Conservation (phyloP, 495 filamentous ascomycete species). For the Penicillium cataractarum region DNA sequence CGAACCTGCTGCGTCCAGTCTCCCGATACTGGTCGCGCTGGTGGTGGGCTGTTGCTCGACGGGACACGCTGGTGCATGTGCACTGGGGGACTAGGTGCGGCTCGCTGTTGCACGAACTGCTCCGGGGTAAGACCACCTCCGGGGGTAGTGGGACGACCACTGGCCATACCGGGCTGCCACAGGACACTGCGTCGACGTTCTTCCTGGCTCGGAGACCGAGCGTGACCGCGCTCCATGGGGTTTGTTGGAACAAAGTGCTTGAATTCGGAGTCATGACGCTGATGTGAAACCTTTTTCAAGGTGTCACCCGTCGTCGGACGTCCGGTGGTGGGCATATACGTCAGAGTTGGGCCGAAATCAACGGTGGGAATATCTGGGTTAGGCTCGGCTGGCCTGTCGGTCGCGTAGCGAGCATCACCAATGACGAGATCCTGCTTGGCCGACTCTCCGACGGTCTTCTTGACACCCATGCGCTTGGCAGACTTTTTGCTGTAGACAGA, state of each 20-base stretch:
- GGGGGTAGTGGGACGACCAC: slow-evolving; percentile 48
- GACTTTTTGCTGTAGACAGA: slow-evolving; percentile 65
- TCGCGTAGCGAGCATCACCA: slow-evolving; percentile 61
- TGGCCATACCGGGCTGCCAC: slow-evolving; percentile 77
- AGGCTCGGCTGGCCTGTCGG: slow-evolving; percentile 35
- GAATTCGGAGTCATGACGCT: slow-evolving; percentile 45
- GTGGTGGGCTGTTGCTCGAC: slow-evolving; percentile 52
- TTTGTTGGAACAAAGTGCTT: slow-evolving; percentile 31
- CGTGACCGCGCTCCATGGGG: slow-evolving; percentile 35
- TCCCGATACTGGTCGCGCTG: slow-evolving; percentile 54
- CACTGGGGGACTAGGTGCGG: slow-evolving; percentile 55
- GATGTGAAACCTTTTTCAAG: slow-evolving; percentile 41
- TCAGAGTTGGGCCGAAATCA: slow-evolving; percentile 84
- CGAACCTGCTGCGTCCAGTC: slow-evolving; percentile 60
- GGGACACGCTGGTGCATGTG: slow-evolving; percentile 63
- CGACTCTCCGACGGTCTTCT: slow-evolving; percentile 78
- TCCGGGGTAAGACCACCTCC: slow-evolving; percentile 61
- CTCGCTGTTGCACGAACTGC: slow-evolving; percentile 86
- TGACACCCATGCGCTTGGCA: slow-evolving; percentile 71
- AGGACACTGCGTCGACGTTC: slow-evolving; percentile 63
- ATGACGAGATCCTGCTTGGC: slow-evolving; percentile 56
- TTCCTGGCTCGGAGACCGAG: slow-evolving; percentile 46
- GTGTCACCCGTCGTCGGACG: slow-evolving; percentile 44
- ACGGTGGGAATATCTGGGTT: slow-evolving; percentile 69
- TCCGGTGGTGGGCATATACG: slow-evolving; percentile 59